Evolutionary conservation across 2,329 filamentous ascomycete species (phyloP), one percentile per base, ranked within the genome.

Genomic region (Tolypocladium paradoxum): DNA sequence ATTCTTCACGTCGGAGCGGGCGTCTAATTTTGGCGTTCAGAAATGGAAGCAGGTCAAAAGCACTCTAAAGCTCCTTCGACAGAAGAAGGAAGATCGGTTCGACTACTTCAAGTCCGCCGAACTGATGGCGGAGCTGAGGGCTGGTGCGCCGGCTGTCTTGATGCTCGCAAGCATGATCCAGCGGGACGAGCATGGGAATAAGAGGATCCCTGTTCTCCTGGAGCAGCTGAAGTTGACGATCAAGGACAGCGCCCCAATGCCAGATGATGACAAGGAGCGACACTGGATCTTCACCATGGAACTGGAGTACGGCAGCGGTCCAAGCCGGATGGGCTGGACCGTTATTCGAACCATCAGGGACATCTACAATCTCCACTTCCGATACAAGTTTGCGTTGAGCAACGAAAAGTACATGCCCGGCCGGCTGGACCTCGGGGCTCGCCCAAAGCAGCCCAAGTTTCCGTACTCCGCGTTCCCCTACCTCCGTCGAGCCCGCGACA

Each of bases 151-250:
- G 4, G 93, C 93, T 27, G 93, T 92, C 22, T 75, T 99, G 54
- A 95, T 99, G 70, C 75, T 99, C 51, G 93, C 93, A 8, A 96
- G 91, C 65, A 96, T 97, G 88, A 93, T 97, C 62, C 93, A 97
- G 71, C 82, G 93, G 54, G 93, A 99, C 62, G 93, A 99, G 69
- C 89, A 96, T 62, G 90, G 92, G 49, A 93, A 95, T 70, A 93
- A 89, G 71, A 84, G 91, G 55, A 96, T 99, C 54, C 93, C 93
- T 0, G 90, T 99, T 51, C 80, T 99, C 4, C 78, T 99, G 7
- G 93, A 99, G 68, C 93, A 99, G 72, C 78, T 99, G 55, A 96
- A 95, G 68, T 78, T 99, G 55, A 83, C 81, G 54, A 87, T 99
- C 55, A 86, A 84, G 9, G 89, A 96, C 62, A 95, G 90, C 62